Base-by-base conservation (phyloP, 2,329 filamentous ascomycete species). In the Colletotrichum horii region DNA sequence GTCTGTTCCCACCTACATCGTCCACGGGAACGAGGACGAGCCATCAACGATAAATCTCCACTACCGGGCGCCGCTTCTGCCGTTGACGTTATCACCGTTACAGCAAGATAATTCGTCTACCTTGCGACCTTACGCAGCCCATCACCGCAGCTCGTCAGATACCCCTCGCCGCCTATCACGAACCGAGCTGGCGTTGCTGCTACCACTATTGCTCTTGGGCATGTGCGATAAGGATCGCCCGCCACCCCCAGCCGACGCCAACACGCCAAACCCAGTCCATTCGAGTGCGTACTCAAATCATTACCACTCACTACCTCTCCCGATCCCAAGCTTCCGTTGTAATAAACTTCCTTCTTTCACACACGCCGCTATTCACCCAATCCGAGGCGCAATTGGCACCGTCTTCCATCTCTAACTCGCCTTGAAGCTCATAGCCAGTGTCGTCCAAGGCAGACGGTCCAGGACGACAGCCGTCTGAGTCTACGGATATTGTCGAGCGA, bases 171-270 rank as follows among this genome's bases (percentile, higher is more conserved):
- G 38, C 60, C 34, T 43, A 66, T 72, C 70, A 66, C 38, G 15
- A 36, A 58, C 28, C 43, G 38, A 36, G 52, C 66, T 24, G 52
- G 30, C 32, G 15, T 36, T 68, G 30, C 66, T 68, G 30, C 48
- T 67, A 52, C 38, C 38, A 19, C 11, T n/a, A 48, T 66, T 67
- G 71, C 62, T 66, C 66, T 66, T 74, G 66, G 80, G 80, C 72
- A 80, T 79, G 73, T 65, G 76, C 75, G 81, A 83, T 82, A 83
- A 82, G 80, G 80, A 70, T 70, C 66, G 61, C 30, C 79, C 79
- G 77, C 77, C 71, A 79, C 78, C 76, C 65, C 79, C 78, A 79
- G 80, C 79, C 43, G 43, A 52, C 43, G 43, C 43, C 78, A 78
- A 66, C 74, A 43, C 61, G 34, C 61, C 32, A 43, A 43, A 38